Conservation (phyloP, 2,329 filamentous ascomycete genomes). For the Beauveria rudraprayagi region DNA sequence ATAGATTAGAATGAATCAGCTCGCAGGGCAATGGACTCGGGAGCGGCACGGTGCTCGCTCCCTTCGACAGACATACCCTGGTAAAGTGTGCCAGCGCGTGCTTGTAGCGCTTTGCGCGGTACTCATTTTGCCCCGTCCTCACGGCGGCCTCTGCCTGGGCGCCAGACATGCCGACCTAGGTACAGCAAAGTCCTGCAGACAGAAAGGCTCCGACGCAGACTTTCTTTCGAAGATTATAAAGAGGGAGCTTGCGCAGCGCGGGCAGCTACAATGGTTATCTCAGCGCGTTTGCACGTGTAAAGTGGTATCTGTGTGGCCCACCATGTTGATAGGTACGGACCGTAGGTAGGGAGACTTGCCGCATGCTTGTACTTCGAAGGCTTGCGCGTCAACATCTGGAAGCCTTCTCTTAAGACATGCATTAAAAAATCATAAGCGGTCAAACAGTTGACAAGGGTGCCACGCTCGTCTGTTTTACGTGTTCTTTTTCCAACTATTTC, state of each 20-base stretch:
- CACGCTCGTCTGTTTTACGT: too few relatives aligned
- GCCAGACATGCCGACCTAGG: not conserved
- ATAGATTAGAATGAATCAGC: not conserved
- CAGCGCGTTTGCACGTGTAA: constrained; percentile 8
- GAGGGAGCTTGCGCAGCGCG: not conserved
- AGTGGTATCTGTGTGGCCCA: not conserved
- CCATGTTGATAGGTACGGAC: not conserved
- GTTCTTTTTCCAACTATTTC: too few relatives aligned
- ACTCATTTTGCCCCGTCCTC: constrained; percentile 25
- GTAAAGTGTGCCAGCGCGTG: constrained; percentile 30
- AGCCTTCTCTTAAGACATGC: not conserved
- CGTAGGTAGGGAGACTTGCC: not conserved
- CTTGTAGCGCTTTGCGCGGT: constrained; percentile 26
- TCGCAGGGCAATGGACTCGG: not conserved
- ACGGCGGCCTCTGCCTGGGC: constrained; percentile 21
- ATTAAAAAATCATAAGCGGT: not conserved
- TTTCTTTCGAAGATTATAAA: not conserved
- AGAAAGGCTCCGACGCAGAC: not conserved
- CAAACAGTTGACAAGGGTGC: too few relatives aligned
- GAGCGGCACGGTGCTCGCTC: not conserved
- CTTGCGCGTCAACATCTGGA: too few relatives aligned
- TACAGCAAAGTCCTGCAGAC: not conserved
- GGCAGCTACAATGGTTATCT: not conserved
- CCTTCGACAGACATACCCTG: constrained; percentile 18
- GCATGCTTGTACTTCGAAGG: too few relatives aligned